These are phyloP conservation scores for Rosa hybrid DNA, from an alignment of 331 rosid species.

Conservation along the genomic window DNA sequence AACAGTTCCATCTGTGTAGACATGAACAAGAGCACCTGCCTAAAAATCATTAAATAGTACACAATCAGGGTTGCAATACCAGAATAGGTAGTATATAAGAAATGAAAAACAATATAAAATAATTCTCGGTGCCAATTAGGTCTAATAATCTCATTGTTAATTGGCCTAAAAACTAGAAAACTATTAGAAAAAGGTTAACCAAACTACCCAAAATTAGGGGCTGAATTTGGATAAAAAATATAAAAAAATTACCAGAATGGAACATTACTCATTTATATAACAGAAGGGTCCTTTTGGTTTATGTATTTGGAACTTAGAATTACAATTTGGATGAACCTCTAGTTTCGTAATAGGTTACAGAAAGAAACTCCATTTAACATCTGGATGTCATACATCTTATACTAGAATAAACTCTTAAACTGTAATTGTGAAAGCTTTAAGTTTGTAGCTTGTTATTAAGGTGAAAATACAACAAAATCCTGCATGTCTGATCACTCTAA, in stretches of 20 bases:
- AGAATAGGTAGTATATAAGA: neutral
- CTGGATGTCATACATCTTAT: neutral
- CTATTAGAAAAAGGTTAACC: neutral
- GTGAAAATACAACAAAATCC: neutral
- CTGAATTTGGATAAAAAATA: neutral
- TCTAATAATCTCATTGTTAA: neutral
- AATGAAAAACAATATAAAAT: neutral
- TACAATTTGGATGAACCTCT: neutral
- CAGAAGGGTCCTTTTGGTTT: neutral
- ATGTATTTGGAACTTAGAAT: neutral
- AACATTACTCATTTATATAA: neutral
- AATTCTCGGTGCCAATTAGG: neutral
- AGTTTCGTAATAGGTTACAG: neutral
- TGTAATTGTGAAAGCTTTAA: neutral
- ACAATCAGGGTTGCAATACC: conserved; percentile 20
- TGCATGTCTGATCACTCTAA: no score
- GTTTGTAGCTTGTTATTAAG: neutral
- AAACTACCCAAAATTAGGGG: neutral
- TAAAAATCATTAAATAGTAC: conserved; percentile 36
- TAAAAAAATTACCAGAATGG: neutral
- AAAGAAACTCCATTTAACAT: neutral
- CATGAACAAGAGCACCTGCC: conserved; percentile 99
- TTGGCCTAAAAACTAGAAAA: neutral
- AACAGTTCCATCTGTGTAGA: conserved; percentile 97
- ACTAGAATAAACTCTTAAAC: neutral